These are phyloP conservation scores for Pseudogymnoascus sp. DNA, from an alignment of 2,329 filamentous ascomycete species.

Conservation along the genomic window DNA sequence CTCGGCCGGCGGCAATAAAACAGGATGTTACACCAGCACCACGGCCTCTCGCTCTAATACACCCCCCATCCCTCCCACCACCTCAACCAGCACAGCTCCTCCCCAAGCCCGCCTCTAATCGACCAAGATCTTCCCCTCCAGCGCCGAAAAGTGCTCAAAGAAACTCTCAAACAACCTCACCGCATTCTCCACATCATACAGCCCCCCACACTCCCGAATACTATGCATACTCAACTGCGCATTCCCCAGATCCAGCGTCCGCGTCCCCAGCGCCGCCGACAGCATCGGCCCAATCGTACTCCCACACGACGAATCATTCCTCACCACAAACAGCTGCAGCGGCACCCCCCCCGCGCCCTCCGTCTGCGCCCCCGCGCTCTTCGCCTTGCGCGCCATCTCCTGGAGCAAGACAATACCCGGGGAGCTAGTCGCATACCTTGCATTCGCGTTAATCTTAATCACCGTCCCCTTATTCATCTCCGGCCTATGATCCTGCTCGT, in stretches of 20 bases:
- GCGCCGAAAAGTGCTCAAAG: constrained; percentile 71
- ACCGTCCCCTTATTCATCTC: constrained; percentile 95
- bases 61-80: not conserved
- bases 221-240: constrained; percentile 95
- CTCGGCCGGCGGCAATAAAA: too few relatives aligned
- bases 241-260: constrained; percentile 89
- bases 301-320: constrained; percentile 90
- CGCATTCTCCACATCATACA: constrained; percentile 77
- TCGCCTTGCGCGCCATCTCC: constrained; percentile 63
- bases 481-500: constrained; percentile 82
- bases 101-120: constrained; percentile 44
- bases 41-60: too few relatives aligned
- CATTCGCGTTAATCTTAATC: constrained; percentile 97
- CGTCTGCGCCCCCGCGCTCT: constrained; percentile 38
- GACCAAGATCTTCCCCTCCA: constrained; percentile 76
- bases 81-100: not conserved
- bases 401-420: constrained; percentile 89
- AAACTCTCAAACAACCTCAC: constrained; percentile 83
- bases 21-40: too few relatives aligned
- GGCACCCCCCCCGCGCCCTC: constrained; percentile 61
- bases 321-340: constrained; percentile 89
- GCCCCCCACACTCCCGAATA: constrained; percentile 86
- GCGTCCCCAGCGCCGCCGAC: constrained; percentile 72
- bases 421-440: constrained; percentile 91
- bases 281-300: constrained; percentile 98